phyloP scores from a whole-genome alignment of 75 land plant genomes.

The Selaginella moellendorffii region DNA sequence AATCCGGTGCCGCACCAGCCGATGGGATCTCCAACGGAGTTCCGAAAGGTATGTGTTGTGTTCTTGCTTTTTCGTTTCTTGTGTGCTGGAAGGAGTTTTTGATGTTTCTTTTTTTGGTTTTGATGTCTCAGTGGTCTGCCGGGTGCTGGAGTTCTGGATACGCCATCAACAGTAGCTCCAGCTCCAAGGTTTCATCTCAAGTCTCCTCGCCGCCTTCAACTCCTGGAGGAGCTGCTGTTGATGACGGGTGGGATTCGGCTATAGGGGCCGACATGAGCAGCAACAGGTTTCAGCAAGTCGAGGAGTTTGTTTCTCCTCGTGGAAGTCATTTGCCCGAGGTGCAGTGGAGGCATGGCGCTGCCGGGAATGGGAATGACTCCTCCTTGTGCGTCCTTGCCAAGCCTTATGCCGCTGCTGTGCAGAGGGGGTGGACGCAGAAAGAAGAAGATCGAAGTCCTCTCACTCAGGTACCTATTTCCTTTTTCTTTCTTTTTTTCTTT shows the following conservation, averaged over 20 bases:
- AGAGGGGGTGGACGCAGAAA: background rate
- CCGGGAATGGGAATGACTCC: too few relatives aligned
- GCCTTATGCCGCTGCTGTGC: background rate
- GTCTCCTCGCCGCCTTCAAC: background rate
- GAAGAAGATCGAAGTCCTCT: background rate
- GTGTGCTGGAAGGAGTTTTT: too few relatives aligned
- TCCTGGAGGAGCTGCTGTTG: background rate
- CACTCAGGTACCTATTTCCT: background rate
- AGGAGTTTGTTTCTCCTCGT: background rate
- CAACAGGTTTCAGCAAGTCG: background rate
- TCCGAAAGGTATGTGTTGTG: too few relatives aligned
- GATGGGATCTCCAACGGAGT: too few relatives aligned
- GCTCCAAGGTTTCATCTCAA: background rate
- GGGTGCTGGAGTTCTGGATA: background rate
- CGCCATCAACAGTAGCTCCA: background rate
- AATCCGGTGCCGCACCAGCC: too few relatives aligned
- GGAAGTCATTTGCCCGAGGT: background rate
- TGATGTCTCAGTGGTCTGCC: background rate
- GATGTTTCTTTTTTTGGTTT: too few relatives aligned
- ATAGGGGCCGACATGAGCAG: too few relatives aligned
- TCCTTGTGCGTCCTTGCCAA: background rate
- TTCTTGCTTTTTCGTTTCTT: too few relatives aligned
- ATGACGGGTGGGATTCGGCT: background rate
- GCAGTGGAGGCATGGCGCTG: background rate
- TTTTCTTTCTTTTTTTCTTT: too few relatives aligned